Evolutionary conservation across 805 yeast species (phyloP), one percentile per base, ranked within the genome.

Genomic region (Grigorovia yakushimaensis): DNA sequence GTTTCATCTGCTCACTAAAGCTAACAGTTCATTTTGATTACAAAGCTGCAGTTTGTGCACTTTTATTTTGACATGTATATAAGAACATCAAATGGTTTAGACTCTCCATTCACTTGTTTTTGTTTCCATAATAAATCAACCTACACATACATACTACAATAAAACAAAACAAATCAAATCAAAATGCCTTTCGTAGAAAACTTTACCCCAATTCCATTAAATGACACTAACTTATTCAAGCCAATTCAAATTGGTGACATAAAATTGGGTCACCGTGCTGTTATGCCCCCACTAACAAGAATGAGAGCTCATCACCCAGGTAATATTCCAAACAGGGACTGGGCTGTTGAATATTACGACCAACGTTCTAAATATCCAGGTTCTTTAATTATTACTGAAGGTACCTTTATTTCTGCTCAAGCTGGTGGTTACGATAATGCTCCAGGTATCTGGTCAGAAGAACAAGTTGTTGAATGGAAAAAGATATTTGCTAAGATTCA

Each of bases 331-430:
- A 69, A 76, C 30, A 56, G 50, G 41, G 77, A 74, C 36, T 68
- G 76, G 48, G 66, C 72, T 50, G 58, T 63, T 15, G 66, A 72
- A 49, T 79, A 81, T 60, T 82, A 82, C 57, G 67, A 59, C 21
- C 77, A 78, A 54, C 70, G 85, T 54, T 72, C 86, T 0, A 57
- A 65, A 43, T 62, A 65, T 47, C 74, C 76, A 19, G 88, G 88
- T 18, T 73, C 84, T 17, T 61, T 83, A 50, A 53, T 81, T 33
- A 73, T 79, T 52, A 65, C 82, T 9, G 88, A 82, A 59, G 87
- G 79, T 11, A 72, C 82, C 1, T 70, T 69, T 53, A 70, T 72
- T n/a, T 64, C 78, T 13, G 56, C 64, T 1, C 64, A 58, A 46
- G 61, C 66, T 38, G 75, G 81, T 43, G 67, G 74, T 19, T 69